Base-by-base conservation (phyloP, 805 yeast species). In the Barnettozyma californica region DNA sequence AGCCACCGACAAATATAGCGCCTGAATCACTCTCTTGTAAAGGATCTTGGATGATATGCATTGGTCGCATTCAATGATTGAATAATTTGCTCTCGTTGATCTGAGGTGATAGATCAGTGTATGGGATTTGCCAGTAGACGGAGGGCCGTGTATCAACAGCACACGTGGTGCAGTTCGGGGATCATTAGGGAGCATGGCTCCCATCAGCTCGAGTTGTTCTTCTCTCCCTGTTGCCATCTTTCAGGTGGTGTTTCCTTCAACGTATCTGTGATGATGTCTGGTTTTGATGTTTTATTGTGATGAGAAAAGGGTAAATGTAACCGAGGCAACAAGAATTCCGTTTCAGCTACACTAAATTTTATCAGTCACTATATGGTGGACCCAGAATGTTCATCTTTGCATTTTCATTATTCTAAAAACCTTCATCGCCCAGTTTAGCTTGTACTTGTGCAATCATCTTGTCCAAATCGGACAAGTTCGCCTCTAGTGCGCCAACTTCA, bases 401-500 rank as follows among this genome's bases (percentile, higher is more conserved):
- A 23, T 23, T 23, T n/a, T 5, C 5, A 23, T 23, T 23, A 11
- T 16, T 43, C 40, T 43, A 53, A 48, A 68, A 70, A 7, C 72
- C 73, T 51, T 76, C 74, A 19, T 78, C 84, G 1, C 95, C 95
- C 21, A 88, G 66, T 47, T 69, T 59, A 1, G 43, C 43, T 43
- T 78, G 77, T 23, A 87, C 59, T 11, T 60, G 65, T 1, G 60
- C 63, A 13, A 81, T 80, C 49, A 77, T 83, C 1, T 45, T 54
- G 4, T 69, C 66, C 40, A 90, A 64, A 51, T 89, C 96, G 2
- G 57, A 56, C 44, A 80, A 59, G 53, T 85, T 87, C 19, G 64
- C 71, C 33, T 76, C 76, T 49, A 92, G 67, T 1, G 86, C 74
- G 10, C 68, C 69, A 39, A 88, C 66, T 61, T 87, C 96, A 49